A percentile compares a stretch with the other conserved stretches of the same genome.
Evolutionary conservation across 2,329 filamentous ascomycete genomes (phyloP).

Genomic region (Trichoderma polysporum): DNA sequence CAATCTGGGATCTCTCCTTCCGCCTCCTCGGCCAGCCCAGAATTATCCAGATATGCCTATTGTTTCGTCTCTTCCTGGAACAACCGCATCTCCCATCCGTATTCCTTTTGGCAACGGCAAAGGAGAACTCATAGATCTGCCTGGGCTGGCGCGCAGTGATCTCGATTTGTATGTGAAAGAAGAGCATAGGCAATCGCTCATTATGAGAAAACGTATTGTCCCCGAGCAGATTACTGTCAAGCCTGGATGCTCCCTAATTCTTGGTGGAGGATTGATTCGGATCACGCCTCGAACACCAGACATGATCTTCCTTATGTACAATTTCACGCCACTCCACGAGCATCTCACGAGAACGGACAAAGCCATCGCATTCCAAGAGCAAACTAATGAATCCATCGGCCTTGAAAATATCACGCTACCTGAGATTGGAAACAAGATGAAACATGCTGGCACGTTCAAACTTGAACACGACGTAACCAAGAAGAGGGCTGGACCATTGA

Average conservation of each 20-base stretch:
- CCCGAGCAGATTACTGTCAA: slow-evolving; percentile 74
- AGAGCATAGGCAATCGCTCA: slow-evolving; percentile 63
- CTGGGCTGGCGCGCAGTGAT: slow-evolving; percentile 74
- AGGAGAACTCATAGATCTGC: slow-evolving; percentile 91
- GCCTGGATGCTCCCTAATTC: slow-evolving; percentile 73
- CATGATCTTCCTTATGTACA: slow-evolving; percentile 72
- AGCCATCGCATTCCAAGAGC: slow-evolving; percentile 69
- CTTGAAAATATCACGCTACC: slow-evolving; percentile 64
- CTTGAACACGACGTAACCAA: slow-evolving; percentile 83
- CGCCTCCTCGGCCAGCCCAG: slow-evolving; percentile 70
- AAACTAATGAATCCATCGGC: slow-evolving; percentile 55
- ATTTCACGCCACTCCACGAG: slow-evolving; percentile 75
- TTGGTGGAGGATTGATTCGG: slow-evolving; percentile 78
- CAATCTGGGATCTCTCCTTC: slow-evolving; percentile 62
- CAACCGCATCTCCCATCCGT: slow-evolving; percentile 91
- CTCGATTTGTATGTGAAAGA: slow-evolving; percentile 70
- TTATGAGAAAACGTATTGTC: slow-evolving; percentile 75
- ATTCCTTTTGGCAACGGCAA: slow-evolving; percentile 83
- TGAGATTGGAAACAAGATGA: slow-evolving; percentile 57
- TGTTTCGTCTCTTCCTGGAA: slow-evolving; percentile 84
- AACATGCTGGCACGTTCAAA: slow-evolving; percentile 71
- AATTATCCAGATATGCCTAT: slow-evolving; percentile 82
- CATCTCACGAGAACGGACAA: slow-evolving; percentile 82
- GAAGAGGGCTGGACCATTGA: slow-evolving; percentile 71
- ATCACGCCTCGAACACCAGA: slow-evolving; percentile 70